A percentile compares a stretch with the other conserved stretches of the same genome.
phyloP scores from a whole-genome alignment of 306 rosid genomes.

The Begonia loranthoides region DNA sequence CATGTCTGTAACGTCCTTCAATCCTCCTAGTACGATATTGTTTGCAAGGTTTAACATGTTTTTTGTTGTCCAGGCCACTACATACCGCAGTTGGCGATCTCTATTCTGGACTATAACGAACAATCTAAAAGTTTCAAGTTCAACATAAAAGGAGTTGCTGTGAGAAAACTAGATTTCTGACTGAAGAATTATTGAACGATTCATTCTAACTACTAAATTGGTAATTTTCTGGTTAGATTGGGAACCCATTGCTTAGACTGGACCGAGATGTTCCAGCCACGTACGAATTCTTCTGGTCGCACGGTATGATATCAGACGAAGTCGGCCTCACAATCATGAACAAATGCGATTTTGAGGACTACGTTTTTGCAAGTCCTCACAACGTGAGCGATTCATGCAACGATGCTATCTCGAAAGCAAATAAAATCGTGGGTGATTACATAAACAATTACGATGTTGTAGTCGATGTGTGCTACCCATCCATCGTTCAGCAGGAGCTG shows the following conservation, averaged over 20 bases:
- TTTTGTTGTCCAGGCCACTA: conserved; percentile 51
- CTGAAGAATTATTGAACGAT: neutral
- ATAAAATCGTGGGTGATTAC: conserved; percentile 38
- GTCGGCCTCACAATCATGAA: conserved; percentile 46
- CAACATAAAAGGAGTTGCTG: conserved; percentile 83
- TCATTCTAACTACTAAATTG: neutral
- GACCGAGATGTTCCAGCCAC: conserved; percentile 55
- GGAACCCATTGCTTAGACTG: conserved; percentile 71
- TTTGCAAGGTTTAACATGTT: neutral
- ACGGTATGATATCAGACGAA: conserved; percentile 93
- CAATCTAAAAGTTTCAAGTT: conserved; percentile 62
- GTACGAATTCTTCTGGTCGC: conserved; percentile 86
- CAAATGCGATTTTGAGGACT: conserved; percentile 62
- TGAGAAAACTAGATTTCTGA: conserved; percentile 22
- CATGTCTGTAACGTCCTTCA: no score
- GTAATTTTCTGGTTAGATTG: conserved; percentile 39
- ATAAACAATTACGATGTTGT: conserved; percentile 64
- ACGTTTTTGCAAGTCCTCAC: conserved; percentile 26
- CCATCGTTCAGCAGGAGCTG: conserved; percentile 74
- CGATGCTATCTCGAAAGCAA: conserved; percentile 31
- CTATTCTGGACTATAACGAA: conserved; percentile 51
- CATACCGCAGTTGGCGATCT: conserved; percentile 67
- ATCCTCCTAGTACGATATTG: no score
- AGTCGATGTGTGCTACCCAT: conserved; percentile 80
- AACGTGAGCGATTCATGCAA: conserved; percentile 43